Evolutionary conservation across 805 yeast genomes (phyloP).

Genomic region (Yarrowia yakushimensis): DNA sequence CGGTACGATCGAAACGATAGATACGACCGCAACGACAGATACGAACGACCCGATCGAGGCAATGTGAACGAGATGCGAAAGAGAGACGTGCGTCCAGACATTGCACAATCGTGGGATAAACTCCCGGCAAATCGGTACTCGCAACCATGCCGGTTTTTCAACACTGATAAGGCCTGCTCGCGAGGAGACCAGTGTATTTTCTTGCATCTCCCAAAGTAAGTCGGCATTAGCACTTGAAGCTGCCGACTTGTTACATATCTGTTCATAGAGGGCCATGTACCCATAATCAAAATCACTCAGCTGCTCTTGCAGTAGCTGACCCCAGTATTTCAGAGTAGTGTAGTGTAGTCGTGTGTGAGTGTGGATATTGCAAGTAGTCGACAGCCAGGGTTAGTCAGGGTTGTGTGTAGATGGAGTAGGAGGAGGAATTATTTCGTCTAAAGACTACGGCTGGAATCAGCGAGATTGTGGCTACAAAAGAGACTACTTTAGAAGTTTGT

Average conservation of each 20-base stretch:
- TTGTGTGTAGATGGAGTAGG: neutral
- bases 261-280: neutral
- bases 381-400: neutral
- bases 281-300: no score
- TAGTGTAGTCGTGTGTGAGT: neutral
- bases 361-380: neutral
- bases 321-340: no score
- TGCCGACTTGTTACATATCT: no score
- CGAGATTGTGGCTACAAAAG: neutral
- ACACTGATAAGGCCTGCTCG: slow-evolving; percentile 9
- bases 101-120: neutral
- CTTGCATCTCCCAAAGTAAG: slow-evolving; percentile 4
- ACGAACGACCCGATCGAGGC: neutral
- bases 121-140: slow-evolving; percentile 17
- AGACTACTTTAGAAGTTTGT: neutral
- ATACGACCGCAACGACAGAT: neutral
- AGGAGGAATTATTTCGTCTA: neutral
- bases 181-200: slow-evolving; percentile 22
- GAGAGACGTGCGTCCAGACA: slow-evolving; percentile 11
- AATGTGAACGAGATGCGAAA: neutral
- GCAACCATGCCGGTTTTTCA: slow-evolving; percentile 19
- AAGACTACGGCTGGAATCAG: no score
- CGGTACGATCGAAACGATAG: neutral
- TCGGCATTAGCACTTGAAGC: neutral
- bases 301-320: no score